These are phyloP conservation scores for Leucoagaricus sp. DNA, from an alignment of 1,284 basidiomycete genomes.

Conservation along the genomic window DNA sequence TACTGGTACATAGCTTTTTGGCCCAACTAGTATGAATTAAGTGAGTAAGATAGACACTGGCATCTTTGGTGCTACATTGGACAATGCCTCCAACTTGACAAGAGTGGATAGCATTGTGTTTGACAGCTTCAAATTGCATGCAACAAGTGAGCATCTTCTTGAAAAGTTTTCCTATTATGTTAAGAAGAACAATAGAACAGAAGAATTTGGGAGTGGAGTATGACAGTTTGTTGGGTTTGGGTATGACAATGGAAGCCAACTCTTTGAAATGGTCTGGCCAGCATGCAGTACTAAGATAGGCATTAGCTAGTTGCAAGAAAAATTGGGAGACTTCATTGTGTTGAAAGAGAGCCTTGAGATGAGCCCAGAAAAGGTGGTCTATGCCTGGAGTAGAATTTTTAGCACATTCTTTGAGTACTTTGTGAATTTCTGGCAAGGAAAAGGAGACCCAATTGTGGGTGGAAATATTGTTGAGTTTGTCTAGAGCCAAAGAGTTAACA, in stretches of 20 bases:
- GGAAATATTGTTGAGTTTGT: too few relatives aligned
- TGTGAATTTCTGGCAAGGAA: too few relatives aligned
- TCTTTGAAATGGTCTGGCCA: slow-evolving; percentile 13
- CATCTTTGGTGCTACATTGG: slow-evolving; percentile 18
- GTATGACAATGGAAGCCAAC: slow-evolving; percentile 12
- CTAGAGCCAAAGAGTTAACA: too few relatives aligned
- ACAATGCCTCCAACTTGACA: slow-evolving; percentile 10
- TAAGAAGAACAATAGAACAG: slow-evolving; percentile 15
- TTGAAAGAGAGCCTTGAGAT: too few relatives aligned
- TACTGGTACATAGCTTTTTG: slow-evolving; percentile 11
- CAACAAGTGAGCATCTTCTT: slow-evolving; percentile 15
- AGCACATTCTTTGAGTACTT: too few relatives aligned
- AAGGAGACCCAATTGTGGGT: too few relatives aligned
- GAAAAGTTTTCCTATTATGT: slow-evolving; percentile 16
- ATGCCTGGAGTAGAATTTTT: too few relatives aligned
- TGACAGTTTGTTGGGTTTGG: slow-evolving; percentile 7
- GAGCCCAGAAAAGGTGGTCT: too few relatives aligned
- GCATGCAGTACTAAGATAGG: too few relatives aligned
- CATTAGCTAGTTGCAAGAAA: too few relatives aligned
- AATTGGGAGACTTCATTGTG: too few relatives aligned
- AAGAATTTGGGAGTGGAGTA: not conserved
- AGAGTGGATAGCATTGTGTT: not conserved
- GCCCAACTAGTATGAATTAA: slow-evolving; percentile 16
- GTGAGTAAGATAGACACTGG: slow-evolving; percentile 18
- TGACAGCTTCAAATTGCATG: slow-evolving; percentile 13